Conservation (phyloP, 768 basidiomycete species). For the Tylopilus sp. region DNA sequence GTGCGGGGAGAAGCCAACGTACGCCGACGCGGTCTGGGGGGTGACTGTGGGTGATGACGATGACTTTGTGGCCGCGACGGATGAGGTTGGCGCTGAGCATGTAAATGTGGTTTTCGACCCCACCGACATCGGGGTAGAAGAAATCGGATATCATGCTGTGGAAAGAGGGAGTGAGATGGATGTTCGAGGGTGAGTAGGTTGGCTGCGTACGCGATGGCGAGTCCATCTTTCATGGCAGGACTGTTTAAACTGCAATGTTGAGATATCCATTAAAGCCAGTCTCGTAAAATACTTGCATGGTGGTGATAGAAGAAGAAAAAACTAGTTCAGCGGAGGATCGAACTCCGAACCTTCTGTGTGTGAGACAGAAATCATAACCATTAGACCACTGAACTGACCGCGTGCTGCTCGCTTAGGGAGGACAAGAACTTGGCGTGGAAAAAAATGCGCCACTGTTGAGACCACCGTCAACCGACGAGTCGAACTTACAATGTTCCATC, state of each 20-base stretch:
- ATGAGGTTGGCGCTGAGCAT: slow-evolving; percentile 85
- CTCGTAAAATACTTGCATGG: too few species aligned
- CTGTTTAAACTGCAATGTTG: not conserved
- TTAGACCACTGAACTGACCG: slow-evolving; percentile 34
- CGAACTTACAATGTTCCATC: too few species aligned
- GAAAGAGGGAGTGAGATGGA: not conserved
- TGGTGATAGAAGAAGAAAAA: slow-evolving; percentile 12
- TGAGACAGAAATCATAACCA: slow-evolving; percentile 39
- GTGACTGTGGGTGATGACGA: slow-evolving; percentile 93
- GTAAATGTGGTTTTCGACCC: slow-evolving; percentile 96
- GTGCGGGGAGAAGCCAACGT: slow-evolving; percentile 79
- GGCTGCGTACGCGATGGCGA: slow-evolving; percentile 29
- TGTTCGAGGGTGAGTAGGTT: not conserved
- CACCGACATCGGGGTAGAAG: slow-evolving; percentile 91
- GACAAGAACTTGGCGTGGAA: too few species aligned
- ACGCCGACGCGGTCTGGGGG: slow-evolving; percentile 82
- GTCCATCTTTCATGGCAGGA: slow-evolving; percentile 25
- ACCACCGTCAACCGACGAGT: too few species aligned
- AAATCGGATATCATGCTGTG: slow-evolving; percentile 94
- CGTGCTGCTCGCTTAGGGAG: too few species aligned
- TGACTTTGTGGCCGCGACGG: slow-evolving; percentile 83
- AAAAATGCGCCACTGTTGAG: too few species aligned
- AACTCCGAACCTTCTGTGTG: slow-evolving; percentile 37
- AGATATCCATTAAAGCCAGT: too few species aligned
- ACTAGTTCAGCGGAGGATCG: slow-evolving; percentile 35